Evolutionary conservation across 2,329 filamentous ascomycete species (phyloP).

Genomic region (Neopestalotiopsis sp.): DNA sequence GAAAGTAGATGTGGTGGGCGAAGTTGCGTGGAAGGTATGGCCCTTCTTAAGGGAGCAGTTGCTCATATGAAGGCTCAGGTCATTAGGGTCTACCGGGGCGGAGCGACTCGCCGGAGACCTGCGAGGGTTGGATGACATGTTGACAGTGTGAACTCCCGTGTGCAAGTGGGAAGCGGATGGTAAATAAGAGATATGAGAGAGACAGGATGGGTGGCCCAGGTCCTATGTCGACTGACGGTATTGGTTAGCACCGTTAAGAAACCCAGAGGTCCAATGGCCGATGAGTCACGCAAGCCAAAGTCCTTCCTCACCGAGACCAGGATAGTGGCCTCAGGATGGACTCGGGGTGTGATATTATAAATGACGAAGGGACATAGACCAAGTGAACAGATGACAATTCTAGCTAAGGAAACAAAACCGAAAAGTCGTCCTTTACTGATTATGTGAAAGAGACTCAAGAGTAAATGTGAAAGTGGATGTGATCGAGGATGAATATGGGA

Average conservation of each 20-base stretch:
- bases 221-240: conserved; percentile 32
- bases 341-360: conserved; percentile 28
- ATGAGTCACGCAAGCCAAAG: conserved; percentile 34
- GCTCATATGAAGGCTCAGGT: conserved; percentile 52
- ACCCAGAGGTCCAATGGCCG: conserved; percentile 32
- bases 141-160: conserved; percentile 31
- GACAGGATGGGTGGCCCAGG: conserved; percentile 17
- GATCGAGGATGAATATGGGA: background rate
- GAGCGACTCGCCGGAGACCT: conserved; percentile 49
- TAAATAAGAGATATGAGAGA: conserved; percentile 24
- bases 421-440: conserved; percentile 10
- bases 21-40: conserved; percentile 67
- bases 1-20: conserved; percentile 46
- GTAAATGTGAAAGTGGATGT: background rate
- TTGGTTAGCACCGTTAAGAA: conserved; percentile 36
- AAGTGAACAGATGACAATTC: conserved; percentile 24
- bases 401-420: conserved; percentile 15
- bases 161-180: conserved; percentile 28
- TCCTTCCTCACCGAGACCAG: conserved; percentile 31
- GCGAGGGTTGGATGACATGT: conserved; percentile 56
- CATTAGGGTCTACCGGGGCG: conserved; percentile 45
- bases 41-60: conserved; percentile 70
- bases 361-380: conserved; percentile 30
- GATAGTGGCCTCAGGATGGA: conserved; percentile 29
- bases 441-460: background rate